Conservation (phyloP, 208 protist species). For the Acanthamoeba sp. region DNA sequence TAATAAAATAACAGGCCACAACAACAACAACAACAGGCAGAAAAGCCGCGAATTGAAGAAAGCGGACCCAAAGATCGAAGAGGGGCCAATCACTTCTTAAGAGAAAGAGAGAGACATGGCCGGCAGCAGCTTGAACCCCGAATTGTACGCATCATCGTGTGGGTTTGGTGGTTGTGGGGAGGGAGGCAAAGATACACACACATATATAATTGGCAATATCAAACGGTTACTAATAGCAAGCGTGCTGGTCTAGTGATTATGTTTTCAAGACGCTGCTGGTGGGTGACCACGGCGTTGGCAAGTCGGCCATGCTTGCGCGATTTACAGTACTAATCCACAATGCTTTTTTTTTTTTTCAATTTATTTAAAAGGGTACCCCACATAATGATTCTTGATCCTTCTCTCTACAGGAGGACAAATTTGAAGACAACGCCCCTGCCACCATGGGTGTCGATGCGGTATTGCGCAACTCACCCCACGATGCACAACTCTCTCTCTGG, state of each 20-base stretch:
- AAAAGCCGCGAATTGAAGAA: no score
- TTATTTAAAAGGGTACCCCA: neutral
- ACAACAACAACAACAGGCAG: neutral
- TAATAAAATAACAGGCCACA: no score
- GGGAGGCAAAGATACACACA: no score
- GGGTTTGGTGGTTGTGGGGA: no score
- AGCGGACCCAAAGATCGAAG: no score
- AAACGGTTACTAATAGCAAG: neutral
- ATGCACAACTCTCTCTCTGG: neutral
- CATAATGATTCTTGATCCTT: neutral
- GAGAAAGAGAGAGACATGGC: neutral
- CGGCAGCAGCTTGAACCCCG: slow-evolving; percentile 4
- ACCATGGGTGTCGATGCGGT: slow-evolving; percentile 52
- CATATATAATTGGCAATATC: no score
- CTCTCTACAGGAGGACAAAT: slow-evolving; percentile 56
- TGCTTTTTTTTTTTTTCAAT: no score
- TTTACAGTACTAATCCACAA: no score
- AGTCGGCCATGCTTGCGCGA: neutral
- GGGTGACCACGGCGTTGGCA: slow-evolving; percentile 31
- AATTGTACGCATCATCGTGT: no score
- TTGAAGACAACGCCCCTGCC: neutral
- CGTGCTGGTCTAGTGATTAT: neutral
- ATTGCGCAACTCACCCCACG: neutral
- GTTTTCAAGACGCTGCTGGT: slow-evolving; percentile 39
- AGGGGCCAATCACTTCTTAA: no score